Evolutionary conservation across 108 stramenopile species (phyloP), one percentile per base, ranked within the genome.

Genomic region (Cyclostephanos invisitatus): DNA sequence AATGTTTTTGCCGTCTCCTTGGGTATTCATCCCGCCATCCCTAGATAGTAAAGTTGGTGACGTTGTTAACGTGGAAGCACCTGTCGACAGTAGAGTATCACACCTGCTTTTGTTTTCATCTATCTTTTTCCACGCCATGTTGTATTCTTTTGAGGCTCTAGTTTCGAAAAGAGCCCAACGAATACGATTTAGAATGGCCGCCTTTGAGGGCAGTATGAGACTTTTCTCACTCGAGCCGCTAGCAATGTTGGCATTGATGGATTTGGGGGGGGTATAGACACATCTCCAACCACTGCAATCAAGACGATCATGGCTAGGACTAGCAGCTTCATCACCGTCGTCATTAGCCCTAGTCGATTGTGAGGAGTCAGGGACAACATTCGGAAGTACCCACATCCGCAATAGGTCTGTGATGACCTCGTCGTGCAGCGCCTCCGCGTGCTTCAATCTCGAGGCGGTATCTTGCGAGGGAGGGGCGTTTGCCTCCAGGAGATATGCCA

Each of bases 401-500:
- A 91, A 72, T 62, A 89, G 78, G 83, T 92, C 94, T 11, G 77
- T 53, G 35, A 91, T 67, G n/a, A 95, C 91, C 17, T 84, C 84
- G 59, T 92, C 85, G 69, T 95, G 94, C 37, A 91, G 59, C 20
- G 76, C 65, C 66, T 95, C 94, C 0, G 94, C 94, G 62, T 87
- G 90, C 6, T 71, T 61, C 42, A 94, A 65, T 17, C 88, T 87
- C 17, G 94, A 91, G 17, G 94, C 94, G 20, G 91, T 95, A 68
- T 95, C 94, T 67, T 92, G 91, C 2, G 89, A 89, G 7, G 94
- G 94, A 7, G 94, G 94, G 0, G 91, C 87, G 72, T 95, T 95
- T 18, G 91, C 89, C 70, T 95, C 94, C 24, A 95, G 68, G 36
- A 94, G 54, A 54, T 90, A 91, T 1, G 94, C 89, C 20, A 87